phyloP scores from a whole-genome alignment of 108 stramenopile species.

The Skeletonema costatum region DNA sequence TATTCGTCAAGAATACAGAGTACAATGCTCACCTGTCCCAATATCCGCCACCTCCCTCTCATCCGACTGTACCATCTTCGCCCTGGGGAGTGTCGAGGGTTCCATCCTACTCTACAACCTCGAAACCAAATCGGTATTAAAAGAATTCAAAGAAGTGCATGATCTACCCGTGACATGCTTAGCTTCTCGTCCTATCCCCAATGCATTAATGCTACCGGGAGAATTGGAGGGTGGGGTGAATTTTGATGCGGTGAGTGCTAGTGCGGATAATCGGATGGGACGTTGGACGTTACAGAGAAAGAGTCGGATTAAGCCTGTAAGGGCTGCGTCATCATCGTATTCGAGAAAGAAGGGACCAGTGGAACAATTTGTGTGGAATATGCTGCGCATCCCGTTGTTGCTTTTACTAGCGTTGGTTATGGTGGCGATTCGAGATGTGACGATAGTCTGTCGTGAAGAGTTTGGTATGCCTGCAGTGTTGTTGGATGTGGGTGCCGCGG shows the following conservation, averaged over 20 bases:
- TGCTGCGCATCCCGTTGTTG: conserved; percentile 27
- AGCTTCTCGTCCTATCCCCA: conserved; percentile 73
- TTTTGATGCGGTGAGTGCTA: conserved; percentile 76
- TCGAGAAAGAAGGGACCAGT: conserved; percentile 9
- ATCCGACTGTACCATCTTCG: conserved; percentile 56
- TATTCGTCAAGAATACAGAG: conserved; percentile 48
- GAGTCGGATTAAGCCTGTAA: conserved; percentile 28
- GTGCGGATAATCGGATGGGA: conserved; percentile 77
- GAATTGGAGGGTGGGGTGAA: conserved; percentile 62
- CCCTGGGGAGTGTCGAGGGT: conserved; percentile 75
- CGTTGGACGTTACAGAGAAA: conserved; percentile 60
- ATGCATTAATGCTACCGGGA: conserved; percentile 53
- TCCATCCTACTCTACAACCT: conserved; percentile 63
- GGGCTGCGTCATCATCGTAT: background rate
- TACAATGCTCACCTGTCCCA: conserved; percentile 63
- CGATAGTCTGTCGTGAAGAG: conserved; percentile 30
- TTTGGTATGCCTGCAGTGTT: conserved; percentile 24
- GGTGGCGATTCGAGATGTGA: conserved; percentile 29
- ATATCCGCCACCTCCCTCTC: conserved; percentile 80
- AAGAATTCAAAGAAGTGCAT: conserved; percentile 74
- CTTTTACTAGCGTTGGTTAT: conserved; percentile 4
- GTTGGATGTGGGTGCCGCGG: conserved; percentile 27
- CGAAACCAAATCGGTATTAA: conserved; percentile 50
- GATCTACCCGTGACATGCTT: conserved; percentile 86
- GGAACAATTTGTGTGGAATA: conserved; percentile 19